Conservation (phyloP, 495 filamentous ascomycete species). For the Parmelia sp. region DNA sequence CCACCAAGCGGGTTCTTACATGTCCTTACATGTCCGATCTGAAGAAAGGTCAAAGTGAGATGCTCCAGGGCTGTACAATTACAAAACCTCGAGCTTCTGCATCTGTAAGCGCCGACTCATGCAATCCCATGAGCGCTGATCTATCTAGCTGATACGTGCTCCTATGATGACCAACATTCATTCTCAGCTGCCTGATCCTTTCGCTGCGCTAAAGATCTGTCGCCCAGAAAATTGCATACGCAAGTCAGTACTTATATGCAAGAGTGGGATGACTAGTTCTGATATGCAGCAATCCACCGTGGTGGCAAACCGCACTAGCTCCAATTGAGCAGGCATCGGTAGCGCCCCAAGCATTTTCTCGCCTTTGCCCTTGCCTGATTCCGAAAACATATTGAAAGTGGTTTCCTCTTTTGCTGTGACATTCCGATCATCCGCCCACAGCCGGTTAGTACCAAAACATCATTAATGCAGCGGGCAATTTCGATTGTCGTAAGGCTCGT, state of each 20-base stretch:
- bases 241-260: neutral
- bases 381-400: neutral
- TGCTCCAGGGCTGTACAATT: slow-evolving; percentile 9
- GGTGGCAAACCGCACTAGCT: slow-evolving; percentile 12
- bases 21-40: slow-evolving; percentile 11
- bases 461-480: neutral
- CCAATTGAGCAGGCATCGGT: slow-evolving; percentile 15
- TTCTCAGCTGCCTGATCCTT: slow-evolving; percentile 4
- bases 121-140: neutral
- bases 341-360: slow-evolving; percentile 21
- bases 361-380: slow-evolving; percentile 2
- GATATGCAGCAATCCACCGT: slow-evolving; percentile 8
- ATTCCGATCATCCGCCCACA: slow-evolving; percentile 6
- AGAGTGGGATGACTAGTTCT: slow-evolving; percentile 5
- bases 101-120: slow-evolving; percentile 8
- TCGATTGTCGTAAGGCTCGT: neutral
- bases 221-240: slow-evolving; percentile 8
- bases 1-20: slow-evolving; percentile 8
- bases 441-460: neutral
- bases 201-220: neutral
- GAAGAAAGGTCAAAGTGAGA: slow-evolving; percentile 8
- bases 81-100: slow-evolving; percentile 6
- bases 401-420: neutral
- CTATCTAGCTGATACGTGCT: neutral
- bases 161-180: neutral